phyloP scores from a whole-genome alignment of 441 rosid species.

The Euphorbia celastroides region DNA sequence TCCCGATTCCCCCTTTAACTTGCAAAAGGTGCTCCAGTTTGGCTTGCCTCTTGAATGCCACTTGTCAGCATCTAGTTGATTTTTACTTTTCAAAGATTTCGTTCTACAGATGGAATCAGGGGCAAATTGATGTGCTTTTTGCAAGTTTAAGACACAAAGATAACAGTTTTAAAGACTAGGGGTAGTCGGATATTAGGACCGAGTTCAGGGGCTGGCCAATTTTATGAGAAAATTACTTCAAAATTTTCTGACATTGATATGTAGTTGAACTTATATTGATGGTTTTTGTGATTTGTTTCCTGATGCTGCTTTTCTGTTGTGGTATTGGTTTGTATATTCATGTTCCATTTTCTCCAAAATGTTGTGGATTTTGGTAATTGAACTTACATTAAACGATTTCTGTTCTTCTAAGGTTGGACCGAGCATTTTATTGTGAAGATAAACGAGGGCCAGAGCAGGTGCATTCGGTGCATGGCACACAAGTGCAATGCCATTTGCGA shows the following conservation, averaged over 20 bases:
- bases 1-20: too few species aligned
- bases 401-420: constrained; percentile 52
- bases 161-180: too few species aligned
- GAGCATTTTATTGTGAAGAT: constrained; percentile 69
- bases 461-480: constrained; percentile 70
- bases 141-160: too few species aligned
- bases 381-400: constrained; percentile 7
- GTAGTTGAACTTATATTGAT: neutral
- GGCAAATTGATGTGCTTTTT: too few species aligned
- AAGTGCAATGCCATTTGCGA: constrained; percentile 62
- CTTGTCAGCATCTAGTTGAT: too few species aligned
- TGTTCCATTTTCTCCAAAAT: neutral
- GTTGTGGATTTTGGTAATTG: neutral
- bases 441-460: constrained; percentile 70
- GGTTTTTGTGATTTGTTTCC: neutral
- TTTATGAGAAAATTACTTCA: neutral
- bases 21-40: too few species aligned
- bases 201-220: too few species aligned
- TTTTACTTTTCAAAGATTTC: too few species aligned
- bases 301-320: neutral
- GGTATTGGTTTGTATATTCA: neutral
- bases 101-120: too few species aligned
- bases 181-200: too few species aligned
- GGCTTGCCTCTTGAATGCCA: too few species aligned
- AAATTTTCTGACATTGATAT: neutral